Evolutionary conservation across 2,329 filamentous ascomycete genomes (phyloP), one percentile per base, ranked within the genome.

Genomic region (Scorias spongiosa): DNA sequence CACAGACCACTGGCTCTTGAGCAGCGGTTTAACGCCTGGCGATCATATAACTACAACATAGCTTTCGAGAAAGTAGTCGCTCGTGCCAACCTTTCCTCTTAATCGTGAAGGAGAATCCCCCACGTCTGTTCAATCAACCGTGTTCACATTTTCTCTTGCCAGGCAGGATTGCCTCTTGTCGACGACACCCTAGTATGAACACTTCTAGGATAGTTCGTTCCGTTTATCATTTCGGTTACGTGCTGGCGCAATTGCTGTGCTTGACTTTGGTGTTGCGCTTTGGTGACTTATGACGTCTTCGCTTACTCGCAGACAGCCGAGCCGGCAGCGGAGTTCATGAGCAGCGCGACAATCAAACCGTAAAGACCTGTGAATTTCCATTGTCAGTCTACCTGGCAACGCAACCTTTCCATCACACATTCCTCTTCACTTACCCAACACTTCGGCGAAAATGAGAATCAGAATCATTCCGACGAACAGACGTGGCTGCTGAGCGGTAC

Each of bases 361-460:
- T 98, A 98, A 47, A 98, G 85, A 91, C 89, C 85, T 91, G 49
- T 5, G n/a, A 12, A 14, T 12, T 36, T 12, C 9, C 11, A 5
- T 3, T 5, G 32, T 36, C 32, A 36, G 32, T 9, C 12, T 3
- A 15, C 32, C 15, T 32, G 9, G 11, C 32, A 3, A 36, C 30
- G 10, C 12, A 15, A 36, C 32, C 32, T 12, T 12, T 36, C 12
- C 15, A 36, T 36, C 12, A 9, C 32, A 36, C 32, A 9, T 15
- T 5, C 3, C 11, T 36, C 32, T 36, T 5, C 11, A 72, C 81
- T 50, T 74, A 91, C 87, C 88, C 81, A 95, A 71, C 56, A 95
- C 88, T 89, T 95, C 88, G 56, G 88, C 88, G 76, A 94, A 95
- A 89, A 95, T 95, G 70, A 95, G 85, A 73, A 95, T 95, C 65